These are phyloP conservation scores for Chenopodium formosanum DNA, from an alignment of 148 eudicot genomes.

Conservation along the genomic window DNA sequence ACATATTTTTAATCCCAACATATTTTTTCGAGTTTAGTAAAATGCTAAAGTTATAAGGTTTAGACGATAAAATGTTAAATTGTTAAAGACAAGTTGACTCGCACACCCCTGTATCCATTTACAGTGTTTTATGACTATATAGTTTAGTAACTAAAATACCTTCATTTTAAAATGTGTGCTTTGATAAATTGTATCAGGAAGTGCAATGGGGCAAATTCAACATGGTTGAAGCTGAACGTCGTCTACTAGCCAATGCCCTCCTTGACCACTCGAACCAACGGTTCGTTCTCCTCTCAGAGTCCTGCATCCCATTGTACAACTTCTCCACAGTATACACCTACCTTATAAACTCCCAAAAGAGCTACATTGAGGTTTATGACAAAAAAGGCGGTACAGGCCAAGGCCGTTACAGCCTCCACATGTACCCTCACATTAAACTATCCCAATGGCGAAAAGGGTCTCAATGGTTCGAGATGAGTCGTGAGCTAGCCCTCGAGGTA, in stretches of 20 bases:
- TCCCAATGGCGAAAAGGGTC: slow-evolving; percentile 74
- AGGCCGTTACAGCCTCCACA: slow-evolving; percentile 46
- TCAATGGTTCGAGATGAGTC: slow-evolving; percentile 68
- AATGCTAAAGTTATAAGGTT: no score
- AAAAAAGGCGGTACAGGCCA: slow-evolving; percentile 44
- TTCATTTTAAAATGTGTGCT: neutral
- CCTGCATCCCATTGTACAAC: slow-evolving; percentile 67
- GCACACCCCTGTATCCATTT: no score
- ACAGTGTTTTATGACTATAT: no score
- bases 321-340: slow-evolving; percentile 57
- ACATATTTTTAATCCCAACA: no score
- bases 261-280: slow-evolving; percentile 65
- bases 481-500: slow-evolving; percentile 50
- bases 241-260: slow-evolving; percentile 67
- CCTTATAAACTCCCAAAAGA: slow-evolving; percentile 51
- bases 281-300: slow-evolving; percentile 67
- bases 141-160: no score
- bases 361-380: slow-evolving; percentile 52
- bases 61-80: no score
- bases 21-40: no score
- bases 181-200: neutral
- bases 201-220: slow-evolving; percentile 50
- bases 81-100: no score
- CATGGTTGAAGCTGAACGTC: slow-evolving; percentile 71
- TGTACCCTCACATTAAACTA: slow-evolving; percentile 43